Base-by-base conservation (phyloP, 108 stramenopile species). In the Bacterosira constricta region DNA sequence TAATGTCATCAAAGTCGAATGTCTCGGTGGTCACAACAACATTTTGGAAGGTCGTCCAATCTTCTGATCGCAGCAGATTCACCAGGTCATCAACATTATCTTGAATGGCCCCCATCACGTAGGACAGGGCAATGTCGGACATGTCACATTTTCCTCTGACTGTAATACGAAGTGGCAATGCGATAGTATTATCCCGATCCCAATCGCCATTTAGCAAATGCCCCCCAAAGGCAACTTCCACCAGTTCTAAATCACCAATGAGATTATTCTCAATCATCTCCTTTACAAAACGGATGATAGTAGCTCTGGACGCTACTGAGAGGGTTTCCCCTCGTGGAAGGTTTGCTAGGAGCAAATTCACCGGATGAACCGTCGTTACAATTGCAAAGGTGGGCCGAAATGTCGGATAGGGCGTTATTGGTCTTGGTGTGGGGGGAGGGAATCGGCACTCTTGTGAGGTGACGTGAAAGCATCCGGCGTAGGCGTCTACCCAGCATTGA, bases 81-180 rank as follows among this genome's bases (percentile, higher is more conserved):
- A 6, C 55, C 13, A 56, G 55, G 21, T 56, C 55, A 12, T 13
- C 9, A 6, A 56, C n/a, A 15, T 23, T 12, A 7, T 56, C 55
- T 30, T 26, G 55, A 12, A 56, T 56, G 55, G 13, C 4, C 27
- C 29, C 12, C 26, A 56, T 56, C 6, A 56, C 32, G 9, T 11
- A 34, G 18, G 55, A 56, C 5, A 56, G 55, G 55, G 55, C 55
- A n/a, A 56, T 27, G 55, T 56, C 55, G 10, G 29, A 35, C 12
- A 56, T 26, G 55, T 56, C 55, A 34, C 12, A 6, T 8, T 12
- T 18, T n/a, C 55, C 55, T 5, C 55, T 7, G 27, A 56, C 55
- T 5, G 32, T 35, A 5, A 56, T 26, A 6, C 55, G 55, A 35
- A 56, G 55, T 12, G 55, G 31, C 10, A 56, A 15, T 6, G 21